Percentiles rank a stretch among this genome's conserved stretches.
These are phyloP conservation scores for Arabidopsis suecica DNA, from an alignment of 345 rosid species.

Conservation along the genomic window DNA sequence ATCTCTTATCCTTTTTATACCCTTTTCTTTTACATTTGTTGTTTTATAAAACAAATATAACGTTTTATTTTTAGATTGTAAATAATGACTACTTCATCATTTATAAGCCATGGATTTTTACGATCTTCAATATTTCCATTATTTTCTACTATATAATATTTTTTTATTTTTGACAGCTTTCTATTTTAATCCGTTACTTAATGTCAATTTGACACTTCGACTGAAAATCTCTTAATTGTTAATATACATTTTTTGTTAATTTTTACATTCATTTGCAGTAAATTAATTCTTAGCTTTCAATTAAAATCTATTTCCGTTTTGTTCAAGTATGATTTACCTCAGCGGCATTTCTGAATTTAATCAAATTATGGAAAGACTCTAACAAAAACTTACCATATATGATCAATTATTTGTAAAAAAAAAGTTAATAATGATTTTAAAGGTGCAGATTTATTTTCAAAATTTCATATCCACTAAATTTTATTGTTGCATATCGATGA, in stretches of 20 bases:
- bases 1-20: no score
- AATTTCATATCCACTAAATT: not conserved
- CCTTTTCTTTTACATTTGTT: no score
- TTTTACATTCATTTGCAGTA: not conserved
- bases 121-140: not conserved
- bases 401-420: not conserved
- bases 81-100: no score
- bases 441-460: not conserved
- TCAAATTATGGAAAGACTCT: not conserved
- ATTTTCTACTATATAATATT: no score
- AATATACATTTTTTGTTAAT: not conserved
- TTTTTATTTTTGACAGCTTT: no score
- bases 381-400: not conserved
- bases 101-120: no score
- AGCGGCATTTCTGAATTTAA: not conserved
- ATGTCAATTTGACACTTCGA: not conserved
- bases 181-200: not conserved
- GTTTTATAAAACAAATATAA: no score
- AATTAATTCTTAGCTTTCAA: not conserved
- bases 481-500: slow-evolving; percentile 19
- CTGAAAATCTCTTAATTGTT: not conserved
- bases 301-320: no score
- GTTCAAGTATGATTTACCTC: not conserved
- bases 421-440: not conserved
- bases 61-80: no score